Evolutionary conservation across 805 yeast genomes (phyloP).

Genomic region (Kodamaea nitidulidarum): DNA sequence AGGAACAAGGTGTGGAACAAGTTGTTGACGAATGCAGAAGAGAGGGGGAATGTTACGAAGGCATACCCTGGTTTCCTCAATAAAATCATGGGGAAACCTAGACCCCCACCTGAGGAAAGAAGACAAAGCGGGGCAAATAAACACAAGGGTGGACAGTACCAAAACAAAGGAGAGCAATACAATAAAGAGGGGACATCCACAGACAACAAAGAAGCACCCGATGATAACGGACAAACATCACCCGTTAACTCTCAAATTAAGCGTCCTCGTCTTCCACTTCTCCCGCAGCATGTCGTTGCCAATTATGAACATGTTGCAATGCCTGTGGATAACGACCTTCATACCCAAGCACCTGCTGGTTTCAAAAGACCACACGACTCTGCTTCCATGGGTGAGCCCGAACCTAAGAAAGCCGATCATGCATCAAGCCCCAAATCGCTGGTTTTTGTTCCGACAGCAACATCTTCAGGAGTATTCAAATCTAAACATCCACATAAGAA

Average conservation of each 20-base stretch:
- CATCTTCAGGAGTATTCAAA: background rate
- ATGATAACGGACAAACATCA: too few relatives aligned
- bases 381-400: background rate
- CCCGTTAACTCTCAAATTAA: too few relatives aligned
- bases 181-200: too few relatives aligned
- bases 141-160: too few relatives aligned
- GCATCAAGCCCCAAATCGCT: background rate
- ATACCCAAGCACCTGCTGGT: too few relatives aligned
- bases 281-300: too few relatives aligned
- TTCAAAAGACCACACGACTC: background rate
- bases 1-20: conserved; percentile 70
- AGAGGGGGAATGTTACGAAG: conserved; percentile 34
- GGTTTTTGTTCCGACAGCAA: background rate
- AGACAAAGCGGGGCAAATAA: background rate
- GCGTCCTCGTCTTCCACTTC: too few relatives aligned
- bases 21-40: conserved; percentile 61
- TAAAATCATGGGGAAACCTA: background rate
- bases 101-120: background rate
- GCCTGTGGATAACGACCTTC: too few relatives aligned
- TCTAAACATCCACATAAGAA: background rate
- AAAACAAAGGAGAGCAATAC: too few relatives aligned
- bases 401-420: background rate
- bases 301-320: too few relatives aligned
- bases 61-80: conserved; percentile 37
- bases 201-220: too few relatives aligned